These are phyloP conservation scores for Neopestalotiopsis clavispora DNA, from an alignment of 2,329 filamentous ascomycete genomes.

Conservation along the genomic window DNA sequence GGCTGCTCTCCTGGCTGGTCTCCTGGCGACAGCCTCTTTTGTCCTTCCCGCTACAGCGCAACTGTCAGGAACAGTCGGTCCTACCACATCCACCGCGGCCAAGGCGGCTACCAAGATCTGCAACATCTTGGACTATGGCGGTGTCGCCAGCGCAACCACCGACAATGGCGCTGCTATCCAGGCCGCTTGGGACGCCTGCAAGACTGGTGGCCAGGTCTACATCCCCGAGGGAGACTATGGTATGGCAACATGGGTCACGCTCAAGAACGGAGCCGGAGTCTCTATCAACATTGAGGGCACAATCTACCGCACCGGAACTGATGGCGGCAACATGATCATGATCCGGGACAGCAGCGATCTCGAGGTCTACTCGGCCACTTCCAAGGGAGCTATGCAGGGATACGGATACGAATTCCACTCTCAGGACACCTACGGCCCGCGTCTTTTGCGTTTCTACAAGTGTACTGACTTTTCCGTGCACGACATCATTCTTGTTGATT, in stretches of 20 bases:
- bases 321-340: conserved; percentile 24
- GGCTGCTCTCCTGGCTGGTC: conserved; percentile 17
- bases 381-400: conserved; percentile 53
- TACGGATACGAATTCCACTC: conserved; percentile 51
- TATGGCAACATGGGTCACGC: conserved; percentile 22
- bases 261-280: conserved; percentile 20
- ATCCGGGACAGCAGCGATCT: conserved; percentile 41
- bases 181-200: conserved; percentile 42
- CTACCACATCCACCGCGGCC: conserved; percentile 39
- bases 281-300: conserved; percentile 46
- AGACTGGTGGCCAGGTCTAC: conserved; percentile 46
- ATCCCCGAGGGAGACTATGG: conserved; percentile 26
- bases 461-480: conserved; percentile 51
- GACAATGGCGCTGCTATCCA: conserved; percentile 41
- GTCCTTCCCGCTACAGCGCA: conserved; percentile 25
- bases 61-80: conserved; percentile 52
- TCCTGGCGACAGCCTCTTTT: conserved; percentile 15
- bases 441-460: conserved; percentile 48
- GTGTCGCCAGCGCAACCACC: conserved; percentile 49
- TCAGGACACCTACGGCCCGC: conserved; percentile 39
- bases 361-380: conserved; percentile 47
- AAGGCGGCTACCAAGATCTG: conserved; percentile 42
- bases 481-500: conserved; percentile 50
- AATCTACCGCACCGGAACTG: conserved; percentile 25
- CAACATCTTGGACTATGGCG: conserved; percentile 55